These are phyloP conservation scores for Aspergillus pseudoterreus DNA, from an alignment of 2,329 filamentous ascomycete genomes.

Conservation along the genomic window DNA sequence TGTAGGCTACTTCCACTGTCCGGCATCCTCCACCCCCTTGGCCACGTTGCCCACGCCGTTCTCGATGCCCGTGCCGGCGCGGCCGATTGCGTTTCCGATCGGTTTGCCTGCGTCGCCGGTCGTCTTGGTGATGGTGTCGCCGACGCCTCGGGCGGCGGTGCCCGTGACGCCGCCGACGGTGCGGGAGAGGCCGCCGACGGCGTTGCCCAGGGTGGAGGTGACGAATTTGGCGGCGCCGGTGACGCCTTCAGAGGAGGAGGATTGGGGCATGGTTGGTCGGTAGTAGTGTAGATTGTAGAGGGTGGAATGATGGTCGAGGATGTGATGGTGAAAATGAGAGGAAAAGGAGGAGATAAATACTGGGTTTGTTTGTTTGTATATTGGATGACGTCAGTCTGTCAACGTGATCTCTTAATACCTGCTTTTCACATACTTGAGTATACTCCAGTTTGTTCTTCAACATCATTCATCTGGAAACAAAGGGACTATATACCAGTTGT, in stretches of 20 bases:
- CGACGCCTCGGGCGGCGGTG: conserved; percentile 55
- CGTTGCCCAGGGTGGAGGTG: conserved; percentile 55
- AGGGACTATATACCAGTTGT: too few species aligned
- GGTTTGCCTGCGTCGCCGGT: conserved; percentile 54
- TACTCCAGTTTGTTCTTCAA: too few species aligned
- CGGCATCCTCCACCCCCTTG: conserved; percentile 56
- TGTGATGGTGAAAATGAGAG: too few species aligned
- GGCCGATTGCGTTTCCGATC: conserved; percentile 54
- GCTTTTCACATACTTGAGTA: too few species aligned
- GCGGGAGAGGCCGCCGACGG: conserved; percentile 51
- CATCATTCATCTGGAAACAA: too few species aligned
- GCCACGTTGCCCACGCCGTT: conserved; percentile 48
- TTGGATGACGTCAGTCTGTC: too few species aligned
- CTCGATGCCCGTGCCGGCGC: conserved; percentile 53
- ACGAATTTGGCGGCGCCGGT: conserved; percentile 54
- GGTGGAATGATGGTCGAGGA: too few species aligned
- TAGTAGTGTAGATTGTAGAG: too few species aligned
- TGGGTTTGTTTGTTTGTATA: too few species aligned
- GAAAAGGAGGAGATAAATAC: too few species aligned
- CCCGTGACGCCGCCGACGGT: conserved; percentile 54
- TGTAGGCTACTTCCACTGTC: conserved; percentile 44
- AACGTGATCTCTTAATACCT: too few species aligned
- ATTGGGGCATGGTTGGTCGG: too few species aligned
- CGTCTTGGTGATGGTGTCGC: conserved; percentile 53
- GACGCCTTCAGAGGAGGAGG: conserved; percentile 33